Evolutionary conservation across 2,329 filamentous ascomycete genomes (phyloP).

Genomic region (Thyridium curvatum): DNA sequence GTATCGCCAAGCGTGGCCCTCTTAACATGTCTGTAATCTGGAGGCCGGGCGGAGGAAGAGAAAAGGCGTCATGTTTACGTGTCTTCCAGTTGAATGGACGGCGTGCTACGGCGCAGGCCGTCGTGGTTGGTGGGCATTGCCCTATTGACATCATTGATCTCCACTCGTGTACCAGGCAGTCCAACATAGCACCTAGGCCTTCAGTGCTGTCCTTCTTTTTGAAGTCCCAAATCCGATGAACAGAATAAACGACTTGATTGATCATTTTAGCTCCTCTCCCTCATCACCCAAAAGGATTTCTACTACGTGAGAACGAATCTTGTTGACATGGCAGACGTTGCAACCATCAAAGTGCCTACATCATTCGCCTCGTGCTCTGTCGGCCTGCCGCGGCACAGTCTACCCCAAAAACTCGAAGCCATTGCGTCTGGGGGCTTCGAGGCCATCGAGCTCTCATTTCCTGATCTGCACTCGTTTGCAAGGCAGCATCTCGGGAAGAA

Average conservation of each 20-base stretch:
- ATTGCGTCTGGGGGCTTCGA: slow-evolving; percentile 60
- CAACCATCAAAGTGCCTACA: slow-evolving; percentile 26
- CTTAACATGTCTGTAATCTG: slow-evolving; percentile 1
- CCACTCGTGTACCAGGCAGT: no score
- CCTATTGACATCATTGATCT: no score
- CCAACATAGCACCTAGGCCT: no score
- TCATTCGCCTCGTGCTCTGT: slow-evolving; percentile 53
- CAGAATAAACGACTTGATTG: no score
- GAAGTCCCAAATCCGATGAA: no score
- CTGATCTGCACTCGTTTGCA: slow-evolving; percentile 62
- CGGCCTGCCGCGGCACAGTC: slow-evolving; percentile 31
- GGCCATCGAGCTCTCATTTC: slow-evolving; percentile 69
- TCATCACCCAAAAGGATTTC: no score
- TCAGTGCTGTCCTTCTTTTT: no score
- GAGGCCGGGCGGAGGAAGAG: slow-evolving; percentile 2
- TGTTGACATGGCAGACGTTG: no score
- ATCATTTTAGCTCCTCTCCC: no score
- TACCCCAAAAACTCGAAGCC: slow-evolving; percentile 54
- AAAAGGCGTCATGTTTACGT: not conserved
- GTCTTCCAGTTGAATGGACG: not conserved
- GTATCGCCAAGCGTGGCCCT: no score
- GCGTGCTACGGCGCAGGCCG: not conserved
- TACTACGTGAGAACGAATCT: no score
- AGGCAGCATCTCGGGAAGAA: slow-evolving; percentile 37
- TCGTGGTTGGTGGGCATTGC: no score